Evolutionary conservation across 2,329 filamentous ascomycete genomes (phyloP).

Genomic region (Microdochium nivale): DNA sequence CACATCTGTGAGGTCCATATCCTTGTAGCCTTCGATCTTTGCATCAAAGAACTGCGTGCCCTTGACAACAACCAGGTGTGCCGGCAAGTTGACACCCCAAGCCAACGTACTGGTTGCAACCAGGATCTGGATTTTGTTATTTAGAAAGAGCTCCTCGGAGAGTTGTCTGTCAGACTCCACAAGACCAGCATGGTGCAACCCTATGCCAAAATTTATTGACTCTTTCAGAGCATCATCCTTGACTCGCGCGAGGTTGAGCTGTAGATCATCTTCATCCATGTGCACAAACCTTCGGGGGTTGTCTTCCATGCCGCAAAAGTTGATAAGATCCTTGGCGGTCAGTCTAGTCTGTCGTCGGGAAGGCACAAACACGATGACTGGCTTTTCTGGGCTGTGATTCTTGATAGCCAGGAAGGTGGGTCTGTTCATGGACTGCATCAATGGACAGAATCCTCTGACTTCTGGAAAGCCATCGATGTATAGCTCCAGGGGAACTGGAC

Average conservation of each 20-base stretch:
- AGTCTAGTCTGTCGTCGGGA: slow-evolving; percentile 90
- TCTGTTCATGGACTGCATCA: slow-evolving; percentile 99
- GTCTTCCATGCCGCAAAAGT: slow-evolving; percentile 97
- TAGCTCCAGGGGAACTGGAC: slow-evolving; percentile 89
- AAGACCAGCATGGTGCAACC: slow-evolving; percentile 91
- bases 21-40: slow-evolving; percentile 94
- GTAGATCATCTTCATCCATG: slow-evolving; percentile 91
- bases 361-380: slow-evolving; percentile 96
- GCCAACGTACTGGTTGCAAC: slow-evolving; percentile 93
- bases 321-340: slow-evolving; percentile 93
- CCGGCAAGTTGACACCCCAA: slow-evolving; percentile 96
- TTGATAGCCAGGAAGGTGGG: slow-evolving; percentile 96
- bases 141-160: slow-evolving; percentile 87
- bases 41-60: slow-evolving; percentile 98
- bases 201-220: slow-evolving; percentile 94
- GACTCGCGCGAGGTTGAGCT: slow-evolving; percentile 77
- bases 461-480: slow-evolving; percentile 98
- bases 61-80: slow-evolving; percentile 94
- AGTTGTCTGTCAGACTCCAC: slow-evolving; percentile 90
- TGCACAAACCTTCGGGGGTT: slow-evolving; percentile 87
- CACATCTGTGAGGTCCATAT: slow-evolving; percentile 98
- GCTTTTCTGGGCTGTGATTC: slow-evolving; percentile 90
- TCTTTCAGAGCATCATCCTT: slow-evolving; percentile 91
- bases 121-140: slow-evolving; percentile 96
- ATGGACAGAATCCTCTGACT: slow-evolving; percentile 85